Base-by-base conservation (phyloP, 306 rosid species). In the Oxytropis ochrocephala region DNA sequence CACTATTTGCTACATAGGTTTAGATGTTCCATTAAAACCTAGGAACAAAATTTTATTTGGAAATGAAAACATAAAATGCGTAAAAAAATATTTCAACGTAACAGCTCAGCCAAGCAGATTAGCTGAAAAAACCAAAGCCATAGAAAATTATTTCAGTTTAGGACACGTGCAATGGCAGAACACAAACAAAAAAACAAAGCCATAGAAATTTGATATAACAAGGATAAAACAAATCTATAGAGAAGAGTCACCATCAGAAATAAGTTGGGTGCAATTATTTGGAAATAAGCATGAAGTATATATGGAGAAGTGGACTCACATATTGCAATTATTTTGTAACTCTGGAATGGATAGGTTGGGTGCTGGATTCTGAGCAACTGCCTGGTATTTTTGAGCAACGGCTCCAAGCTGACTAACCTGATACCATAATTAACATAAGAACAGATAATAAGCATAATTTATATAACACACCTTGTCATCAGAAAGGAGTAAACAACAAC, bases 401-500 rank as follows among this genome's bases (percentile, higher is more conserved):
- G 87, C 89, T 68, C 92, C 96, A 74, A 95, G 95, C 69, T 95
- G 97, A 80, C 92, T 82, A 82, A 93, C 96, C 97, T 90, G 96
- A 84, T 46, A 50, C 44, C 41, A 42, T 12, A 88, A 79, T 83
- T 50, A 56, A 33, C 16, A 60, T 53, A 55, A 38, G 56, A 6
- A 60, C 11, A n/a, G 61, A 54, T 53, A 29, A 54, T 53, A 29
- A 27, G 41, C 72, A 67, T 52, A 39, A 72, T 30, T 59, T 13
- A 30, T 2, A 57, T 39, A 64, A 24, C 21, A 59, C 49, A 69
- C 35, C 17, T 27, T n/a, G 12, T 4, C 36, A 64, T 18, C 11
- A 24, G 29, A 24, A 24, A 24, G 29, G 29, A 24, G 55, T 60
- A 38, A 70, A 21, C 53, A 64, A 39, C 14, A 69, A 61, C 35